A percentile compares a stretch with the other conserved stretches of the same genome.
phyloP scores from a whole-genome alignment of 2,329 filamentous ascomycete species.

The Ophiobolus disseminans region DNA sequence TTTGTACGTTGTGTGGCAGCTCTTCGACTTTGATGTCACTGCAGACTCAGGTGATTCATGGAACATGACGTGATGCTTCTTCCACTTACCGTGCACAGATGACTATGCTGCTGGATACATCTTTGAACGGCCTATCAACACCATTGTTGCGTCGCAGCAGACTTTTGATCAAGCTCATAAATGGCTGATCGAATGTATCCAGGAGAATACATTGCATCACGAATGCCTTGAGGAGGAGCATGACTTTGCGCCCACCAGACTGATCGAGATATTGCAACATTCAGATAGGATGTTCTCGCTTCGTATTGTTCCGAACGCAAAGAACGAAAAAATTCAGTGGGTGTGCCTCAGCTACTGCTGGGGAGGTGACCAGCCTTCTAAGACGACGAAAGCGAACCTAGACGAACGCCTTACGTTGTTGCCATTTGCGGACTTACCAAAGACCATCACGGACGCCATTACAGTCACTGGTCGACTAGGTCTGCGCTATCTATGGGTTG shows the following conservation, averaged over 20 bases:
- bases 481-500: slow-evolving; percentile 14
- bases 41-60: neutral
- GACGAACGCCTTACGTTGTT: neutral
- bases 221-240: neutral
- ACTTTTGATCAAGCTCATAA: neutral
- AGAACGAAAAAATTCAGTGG: neutral
- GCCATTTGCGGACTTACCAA: slow-evolving; percentile 1
- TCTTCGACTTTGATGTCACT: neutral
- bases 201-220: neutral
- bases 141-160: neutral
- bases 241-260: slow-evolving; percentile 1
- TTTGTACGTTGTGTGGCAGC: neutral
- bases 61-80: neutral
- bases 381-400: neutral
- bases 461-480: slow-evolving; percentile 5
- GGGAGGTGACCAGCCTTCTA: slow-evolving; percentile 1
- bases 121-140: neutral
- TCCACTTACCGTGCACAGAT: neutral
- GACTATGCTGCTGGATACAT: neutral
- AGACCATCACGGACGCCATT: slow-evolving; percentile 20
- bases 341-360: slow-evolving; percentile 11
- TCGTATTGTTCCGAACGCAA: neutral
- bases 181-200: neutral
- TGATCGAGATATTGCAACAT: neutral
- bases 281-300: neutral